Percentiles rank a stretch among this genome's conserved stretches.
Evolutionary conservation across 345 rosid genomes (phyloP).

Genomic region (Heritiera fomes): DNA sequence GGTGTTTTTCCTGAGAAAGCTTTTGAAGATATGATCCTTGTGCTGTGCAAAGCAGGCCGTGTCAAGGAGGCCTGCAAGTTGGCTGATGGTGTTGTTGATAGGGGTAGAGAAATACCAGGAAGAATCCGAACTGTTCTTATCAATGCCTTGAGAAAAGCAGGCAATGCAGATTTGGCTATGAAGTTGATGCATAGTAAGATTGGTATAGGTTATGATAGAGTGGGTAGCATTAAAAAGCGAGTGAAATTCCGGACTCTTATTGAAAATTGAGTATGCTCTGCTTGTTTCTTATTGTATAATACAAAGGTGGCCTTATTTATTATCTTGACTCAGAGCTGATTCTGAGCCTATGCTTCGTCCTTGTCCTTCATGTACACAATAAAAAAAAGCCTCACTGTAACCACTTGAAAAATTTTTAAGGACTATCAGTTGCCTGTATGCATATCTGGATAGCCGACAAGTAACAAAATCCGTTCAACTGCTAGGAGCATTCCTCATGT

Average conservation of each 20-base stretch:
- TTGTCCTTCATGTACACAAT: neutral
- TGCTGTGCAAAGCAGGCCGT: constrained; percentile 70
- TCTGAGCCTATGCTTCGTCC: neutral
- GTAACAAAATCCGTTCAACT: neutral
- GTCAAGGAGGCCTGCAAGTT: constrained; percentile 79
- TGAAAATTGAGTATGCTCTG: constrained; percentile 36
- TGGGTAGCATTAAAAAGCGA: constrained; percentile 66
- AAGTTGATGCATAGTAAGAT: constrained; percentile 89
- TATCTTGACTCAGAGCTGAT: neutral
- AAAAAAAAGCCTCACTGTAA: neutral
- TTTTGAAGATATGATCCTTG: constrained; percentile 75
- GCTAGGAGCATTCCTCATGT: neutral
- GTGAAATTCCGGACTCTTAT: constrained; percentile 65
- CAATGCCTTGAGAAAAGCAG: constrained; percentile 86
- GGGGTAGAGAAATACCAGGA: constrained; percentile 82
- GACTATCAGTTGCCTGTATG: neutral
- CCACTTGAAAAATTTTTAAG: neutral
- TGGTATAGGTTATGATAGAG: constrained; percentile 76
- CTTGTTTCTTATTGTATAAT: neutral
- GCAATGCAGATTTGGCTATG: constrained; percentile 74
- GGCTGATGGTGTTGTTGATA: constrained; percentile 81
- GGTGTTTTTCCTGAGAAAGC: constrained; percentile 80
- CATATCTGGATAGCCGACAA: neutral
- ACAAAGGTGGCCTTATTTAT: neutral
- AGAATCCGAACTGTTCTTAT: constrained; percentile 62